Conservation (phyloP, 805 yeast species). For the Cyberlindnera bimundalis region DNA sequence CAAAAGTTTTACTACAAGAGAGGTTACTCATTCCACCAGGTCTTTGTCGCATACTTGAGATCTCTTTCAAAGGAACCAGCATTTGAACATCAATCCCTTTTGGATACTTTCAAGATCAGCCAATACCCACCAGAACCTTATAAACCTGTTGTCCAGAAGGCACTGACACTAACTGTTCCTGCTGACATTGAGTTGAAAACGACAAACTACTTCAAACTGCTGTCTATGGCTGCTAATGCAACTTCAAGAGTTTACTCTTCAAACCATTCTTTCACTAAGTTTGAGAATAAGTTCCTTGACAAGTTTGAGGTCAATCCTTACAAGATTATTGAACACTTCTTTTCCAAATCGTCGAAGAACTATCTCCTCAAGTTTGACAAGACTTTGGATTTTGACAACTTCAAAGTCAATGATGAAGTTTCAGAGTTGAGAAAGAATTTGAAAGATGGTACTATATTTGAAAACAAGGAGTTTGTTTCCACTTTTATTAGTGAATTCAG, state of each 20-base stretch:
- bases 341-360: conserved; percentile 35
- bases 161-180: conserved; percentile 35
- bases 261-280: conserved; percentile 35
- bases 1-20: conserved; percentile 32
- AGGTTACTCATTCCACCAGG: conserved; percentile 32
- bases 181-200: conserved; percentile 17
- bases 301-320: conserved; percentile 39
- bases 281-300: conserved; percentile 38
- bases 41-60: conserved; percentile 34
- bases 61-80: conserved; percentile 31
- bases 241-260: conserved; percentile 32
- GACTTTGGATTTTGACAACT: conserved; percentile 28
- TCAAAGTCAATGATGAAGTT: conserved; percentile 26
- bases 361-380: conserved; percentile 33
- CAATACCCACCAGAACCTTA: conserved; percentile 34
- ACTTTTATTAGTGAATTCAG: conserved; percentile 28
- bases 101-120: conserved; percentile 32
- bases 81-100: conserved; percentile 28
- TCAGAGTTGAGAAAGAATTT: conserved; percentile 24
- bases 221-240: conserved; percentile 35
- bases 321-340: conserved; percentile 32
- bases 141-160: conserved; percentile 33
- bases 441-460: conserved; percentile 24
- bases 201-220: conserved; percentile 32
- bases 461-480: conserved; percentile 24